These are phyloP conservation scores for Geranomyces michiganensis DNA, from an alignment of 192 early-diverging fungal species.

Conservation along the genomic window DNA sequence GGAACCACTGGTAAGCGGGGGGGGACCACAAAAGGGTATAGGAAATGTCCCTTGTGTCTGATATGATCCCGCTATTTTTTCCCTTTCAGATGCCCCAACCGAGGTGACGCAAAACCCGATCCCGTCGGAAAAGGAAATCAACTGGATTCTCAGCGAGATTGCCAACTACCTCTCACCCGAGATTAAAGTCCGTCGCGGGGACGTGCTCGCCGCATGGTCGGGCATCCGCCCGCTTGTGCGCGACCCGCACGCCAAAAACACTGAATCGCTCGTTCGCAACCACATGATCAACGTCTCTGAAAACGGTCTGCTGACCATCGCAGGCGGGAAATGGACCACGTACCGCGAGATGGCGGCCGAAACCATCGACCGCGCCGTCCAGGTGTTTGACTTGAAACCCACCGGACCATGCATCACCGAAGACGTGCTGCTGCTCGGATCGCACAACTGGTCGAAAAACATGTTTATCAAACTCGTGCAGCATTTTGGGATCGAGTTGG, in stretches of 20 bases:
- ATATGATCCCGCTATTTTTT: neutral
- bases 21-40: neutral
- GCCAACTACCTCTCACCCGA: conserved; percentile 87
- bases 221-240: conserved; percentile 96
- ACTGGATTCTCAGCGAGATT: conserved; percentile 94
- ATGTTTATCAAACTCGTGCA: conserved; percentile 97
- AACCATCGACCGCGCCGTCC: conserved; percentile 86
- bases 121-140: conserved; percentile 90
- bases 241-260: conserved; percentile 91
- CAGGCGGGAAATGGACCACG: conserved; percentile 99
- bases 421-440: conserved; percentile 76
- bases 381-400: conserved; percentile 72
- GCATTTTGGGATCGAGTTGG: conserved; percentile 89
- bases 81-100: conserved; percentile 90
- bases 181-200: conserved; percentile 95
- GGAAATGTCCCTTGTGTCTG: neutral
- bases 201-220: conserved; percentile 97
- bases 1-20: conserved; percentile 73
- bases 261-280: conserved; percentile 91
- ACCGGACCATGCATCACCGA: conserved; percentile 76
- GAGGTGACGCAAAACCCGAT: conserved; percentile 80
- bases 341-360: conserved; percentile 97
- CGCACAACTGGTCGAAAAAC: conserved; percentile 83
- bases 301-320: conserved; percentile 87
- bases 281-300: conserved; percentile 92